Percentiles rank a stretch among this genome's conserved stretches.
Conservation (phyloP, 371 early-diverging fungal genomes). For the Zancudomyces culisetae region DNA sequence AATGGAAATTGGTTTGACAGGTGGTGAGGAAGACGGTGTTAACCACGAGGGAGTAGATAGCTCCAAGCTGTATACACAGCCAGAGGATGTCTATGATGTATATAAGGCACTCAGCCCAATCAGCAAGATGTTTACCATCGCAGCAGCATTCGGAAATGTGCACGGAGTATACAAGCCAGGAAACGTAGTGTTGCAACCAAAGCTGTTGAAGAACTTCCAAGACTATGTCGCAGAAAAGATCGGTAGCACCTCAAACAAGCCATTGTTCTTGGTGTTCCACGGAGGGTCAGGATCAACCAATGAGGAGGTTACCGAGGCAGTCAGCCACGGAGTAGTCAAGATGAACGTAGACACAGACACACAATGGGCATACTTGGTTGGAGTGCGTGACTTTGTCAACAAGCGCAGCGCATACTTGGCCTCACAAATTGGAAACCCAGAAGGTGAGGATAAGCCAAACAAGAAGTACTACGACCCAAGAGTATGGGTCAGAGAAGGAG, state of each 20-base stretch:
- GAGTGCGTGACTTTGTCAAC: slow-evolving; percentile 50
- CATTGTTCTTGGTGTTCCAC: slow-evolving; percentile 85
- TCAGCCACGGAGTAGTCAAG: slow-evolving; percentile 69
- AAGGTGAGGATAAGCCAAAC: slow-evolving; percentile 77
- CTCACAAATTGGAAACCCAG: slow-evolving; percentile 81
- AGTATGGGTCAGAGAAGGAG: slow-evolving; percentile 68
- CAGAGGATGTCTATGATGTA: slow-evolving; percentile 81
- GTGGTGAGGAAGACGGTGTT: slow-evolving; percentile 90
- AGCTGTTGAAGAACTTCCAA: slow-evolving; percentile 74
- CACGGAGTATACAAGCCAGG: slow-evolving; percentile 87
- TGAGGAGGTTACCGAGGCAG: slow-evolving; percentile 63
- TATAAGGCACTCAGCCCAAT: slow-evolving; percentile 56
- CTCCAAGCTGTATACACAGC: slow-evolving; percentile 69
- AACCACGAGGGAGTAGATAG: slow-evolving; percentile 78
- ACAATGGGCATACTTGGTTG: slow-evolving; percentile 64
- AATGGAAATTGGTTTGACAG: slow-evolving; percentile 91
- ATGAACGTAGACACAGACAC: slow-evolving; percentile 88
- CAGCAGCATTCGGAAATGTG: slow-evolving; percentile 82
- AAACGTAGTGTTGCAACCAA: slow-evolving; percentile 73
- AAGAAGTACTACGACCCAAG: slow-evolving; percentile 89
- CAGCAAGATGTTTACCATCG: slow-evolving; percentile 68
- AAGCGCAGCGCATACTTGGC: slow-evolving; percentile 55
- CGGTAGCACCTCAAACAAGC: slow-evolving; percentile 33
- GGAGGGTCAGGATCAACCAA: slow-evolving; percentile 77
- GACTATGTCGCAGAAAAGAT: slow-evolving; percentile 49